Conservation (phyloP, 352 stramenopile species). For the Pythium scleroteichum region DNA sequence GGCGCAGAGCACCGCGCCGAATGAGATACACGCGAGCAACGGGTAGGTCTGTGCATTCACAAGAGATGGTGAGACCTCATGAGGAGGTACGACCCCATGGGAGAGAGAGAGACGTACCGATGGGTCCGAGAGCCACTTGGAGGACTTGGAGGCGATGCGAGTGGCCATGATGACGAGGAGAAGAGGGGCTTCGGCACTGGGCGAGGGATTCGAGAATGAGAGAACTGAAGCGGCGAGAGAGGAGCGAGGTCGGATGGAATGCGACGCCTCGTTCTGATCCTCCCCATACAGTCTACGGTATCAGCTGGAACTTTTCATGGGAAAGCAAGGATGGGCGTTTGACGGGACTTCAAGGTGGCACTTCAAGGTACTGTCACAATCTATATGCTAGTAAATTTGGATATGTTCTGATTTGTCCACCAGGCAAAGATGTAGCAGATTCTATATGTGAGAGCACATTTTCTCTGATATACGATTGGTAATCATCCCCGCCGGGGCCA, state of each 20-base stretch:
- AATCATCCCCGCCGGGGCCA: not conserved
- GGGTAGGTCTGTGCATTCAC: slow-evolving; percentile 44
- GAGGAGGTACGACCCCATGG: not conserved
- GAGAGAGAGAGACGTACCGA: slow-evolving; percentile 14
- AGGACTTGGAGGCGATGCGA: slow-evolving; percentile 22
- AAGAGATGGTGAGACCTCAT: not conserved
- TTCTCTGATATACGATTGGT: not conserved
- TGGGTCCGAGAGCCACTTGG: slow-evolving; percentile 27
- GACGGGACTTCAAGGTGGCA: slow-evolving; percentile 22
- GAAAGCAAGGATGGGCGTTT: slow-evolving; percentile 15
- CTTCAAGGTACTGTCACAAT: slow-evolving; percentile 14
- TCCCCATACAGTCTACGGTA: slow-evolving; percentile 7
- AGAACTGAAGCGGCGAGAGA: slow-evolving; percentile 6
- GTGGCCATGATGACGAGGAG: slow-evolving; percentile 15
- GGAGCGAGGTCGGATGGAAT: slow-evolving; percentile 3
- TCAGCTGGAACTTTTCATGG: not conserved
- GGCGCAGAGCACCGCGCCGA: slow-evolving; percentile 41
- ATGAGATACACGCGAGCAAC: slow-evolving; percentile 41
- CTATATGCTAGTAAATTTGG: not conserved
- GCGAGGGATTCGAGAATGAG: slow-evolving; percentile 34
- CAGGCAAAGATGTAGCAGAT: too few species aligned
- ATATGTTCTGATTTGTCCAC: too few species aligned
- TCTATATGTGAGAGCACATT: not conserved
- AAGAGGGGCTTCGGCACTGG: slow-evolving; percentile 1
- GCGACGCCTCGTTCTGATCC: slow-evolving; percentile 6